Evolutionary conservation across 345 rosid species (phyloP), one percentile per base, ranked within the genome.

Genomic region (Streptanthus diversifolius): DNA sequence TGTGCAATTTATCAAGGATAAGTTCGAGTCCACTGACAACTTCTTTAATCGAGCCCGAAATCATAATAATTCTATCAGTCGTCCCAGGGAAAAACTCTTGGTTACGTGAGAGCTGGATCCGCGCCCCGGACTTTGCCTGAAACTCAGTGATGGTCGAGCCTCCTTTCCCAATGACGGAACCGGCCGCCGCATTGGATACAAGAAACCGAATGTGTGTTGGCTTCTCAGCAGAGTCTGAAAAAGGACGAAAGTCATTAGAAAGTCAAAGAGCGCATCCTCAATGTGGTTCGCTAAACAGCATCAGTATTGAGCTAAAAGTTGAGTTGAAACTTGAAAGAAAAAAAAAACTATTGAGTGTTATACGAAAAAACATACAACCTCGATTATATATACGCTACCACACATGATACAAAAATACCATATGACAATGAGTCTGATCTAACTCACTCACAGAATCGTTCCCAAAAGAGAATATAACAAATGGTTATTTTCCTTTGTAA

Each of bases 81-180:
- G 98, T 92, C 75, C 97, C 98, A 0, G 98, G 99, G 67, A 95
- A 95, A 78, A 88, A 87, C 71, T 92, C 99, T 71, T 86, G 88
- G 76, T 84, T 92, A 58, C 98, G 96, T 5, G 99, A 95, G 70
- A 95, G 81, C 84, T 95, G 98, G 78, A 95, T 92, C 72, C 97
- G 82, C 5, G 99, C 97, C 45, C 98, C 95, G 0, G 99, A 95
- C 72, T 90, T 90, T 6, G 92, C 83, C 83, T 95, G 99, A 63
- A 95, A 92, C 29, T 95, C 99, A 54, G 91, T 90, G 73, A 95
- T 95, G 25, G 97, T 95, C 10, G 96, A 90, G 68, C 99, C 99
- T 66, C 97, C 97, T 83, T 92, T 95, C 75, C 99, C 98, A 74
- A 95, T 95, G 68, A 95, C 91, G 21, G 99, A 93, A 75, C 99